These are phyloP conservation scores for Firmiana major DNA, from an alignment of 345 rosid species.

Conservation along the genomic window DNA sequence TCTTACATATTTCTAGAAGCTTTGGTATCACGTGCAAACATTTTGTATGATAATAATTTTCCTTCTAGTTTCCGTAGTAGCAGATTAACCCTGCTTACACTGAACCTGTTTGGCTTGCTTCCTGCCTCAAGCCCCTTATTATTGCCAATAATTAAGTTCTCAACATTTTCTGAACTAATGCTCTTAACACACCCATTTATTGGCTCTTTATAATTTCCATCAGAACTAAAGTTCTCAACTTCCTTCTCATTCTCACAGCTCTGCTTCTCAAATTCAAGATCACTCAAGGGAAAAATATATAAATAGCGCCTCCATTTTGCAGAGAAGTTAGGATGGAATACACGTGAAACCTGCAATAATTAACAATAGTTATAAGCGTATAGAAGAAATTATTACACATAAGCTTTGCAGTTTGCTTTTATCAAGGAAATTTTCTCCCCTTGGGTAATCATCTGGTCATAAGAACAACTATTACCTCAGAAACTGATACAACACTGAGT, in stretches of 20 bases:
- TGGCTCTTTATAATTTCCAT: constrained; percentile 19
- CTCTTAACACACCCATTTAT: constrained; percentile 32
- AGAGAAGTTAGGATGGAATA: constrained; percentile 90
- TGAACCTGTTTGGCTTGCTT: constrained; percentile 51
- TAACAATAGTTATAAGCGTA: constrained; percentile 7
- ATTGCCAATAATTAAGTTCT: constrained; percentile 22
- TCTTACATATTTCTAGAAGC: constrained; percentile 89
- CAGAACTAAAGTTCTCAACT: constrained; percentile 21
- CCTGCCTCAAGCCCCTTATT: constrained; percentile 35
- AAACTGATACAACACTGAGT: constrained; percentile 64
- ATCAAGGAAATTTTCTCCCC: not conserved
- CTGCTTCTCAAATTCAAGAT: constrained; percentile 38
- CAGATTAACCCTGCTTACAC: constrained; percentile 62
- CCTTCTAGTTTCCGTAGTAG: constrained; percentile 81
- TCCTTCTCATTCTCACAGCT: constrained; percentile 28
- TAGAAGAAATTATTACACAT: not conserved
- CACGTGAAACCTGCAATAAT: constrained; percentile 62
- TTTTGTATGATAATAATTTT: constrained; percentile 70
- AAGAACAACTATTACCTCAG: constrained; percentile 44
- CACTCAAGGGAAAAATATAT: constrained; percentile 74
- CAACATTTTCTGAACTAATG: constrained; percentile 24
- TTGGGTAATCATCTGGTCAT: not conserved
- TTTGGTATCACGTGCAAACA: constrained; percentile 94
- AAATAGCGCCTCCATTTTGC: constrained; percentile 96
- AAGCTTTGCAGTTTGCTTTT: not conserved